Percentiles rank a stretch among this genome's conserved stretches.
Conservation (phyloP, 2,329 filamentous ascomycete genomes). For the Cryphonectria naterciae region DNA sequence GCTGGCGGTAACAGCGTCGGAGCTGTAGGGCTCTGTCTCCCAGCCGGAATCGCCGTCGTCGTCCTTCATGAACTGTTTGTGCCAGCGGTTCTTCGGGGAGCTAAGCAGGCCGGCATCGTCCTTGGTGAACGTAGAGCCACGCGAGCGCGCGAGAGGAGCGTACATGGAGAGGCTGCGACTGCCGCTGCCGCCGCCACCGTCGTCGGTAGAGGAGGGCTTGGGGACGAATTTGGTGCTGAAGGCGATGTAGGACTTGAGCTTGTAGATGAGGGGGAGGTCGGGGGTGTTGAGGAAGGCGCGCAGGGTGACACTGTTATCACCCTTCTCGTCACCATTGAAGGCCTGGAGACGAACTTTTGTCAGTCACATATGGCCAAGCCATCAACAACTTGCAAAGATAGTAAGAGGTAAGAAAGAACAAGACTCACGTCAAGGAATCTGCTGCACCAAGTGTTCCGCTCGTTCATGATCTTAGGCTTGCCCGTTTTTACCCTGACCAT, state of each 20-base stretch:
- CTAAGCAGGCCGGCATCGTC: neutral
- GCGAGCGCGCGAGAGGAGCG: neutral
- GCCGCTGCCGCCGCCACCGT: neutral
- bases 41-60: neutral
- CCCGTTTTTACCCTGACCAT: neutral
- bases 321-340: neutral
- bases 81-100: neutral
- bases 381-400: neutral
- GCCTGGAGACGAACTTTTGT: neutral
- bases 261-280: slow-evolving; percentile 15
- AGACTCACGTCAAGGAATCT: slow-evolving; percentile 5
- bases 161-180: neutral
- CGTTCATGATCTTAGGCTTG: slow-evolving; percentile 11
- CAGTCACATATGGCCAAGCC: neutral
- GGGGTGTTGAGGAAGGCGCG: slow-evolving; percentile 9
- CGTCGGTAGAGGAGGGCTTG: no score
- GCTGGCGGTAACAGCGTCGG: neutral
- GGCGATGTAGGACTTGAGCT: slow-evolving; percentile 10
- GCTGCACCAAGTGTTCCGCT: slow-evolving; percentile 11
- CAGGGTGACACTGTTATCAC: slow-evolving; percentile 5
- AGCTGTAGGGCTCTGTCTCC: neutral
- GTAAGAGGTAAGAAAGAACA: neutral
- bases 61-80: neutral
- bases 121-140: neutral
- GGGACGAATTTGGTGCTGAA: slow-evolving; percentile 9